Conservation (phyloP, 176 grass and related monocot species). For the Triticum timopheevii region DNA sequence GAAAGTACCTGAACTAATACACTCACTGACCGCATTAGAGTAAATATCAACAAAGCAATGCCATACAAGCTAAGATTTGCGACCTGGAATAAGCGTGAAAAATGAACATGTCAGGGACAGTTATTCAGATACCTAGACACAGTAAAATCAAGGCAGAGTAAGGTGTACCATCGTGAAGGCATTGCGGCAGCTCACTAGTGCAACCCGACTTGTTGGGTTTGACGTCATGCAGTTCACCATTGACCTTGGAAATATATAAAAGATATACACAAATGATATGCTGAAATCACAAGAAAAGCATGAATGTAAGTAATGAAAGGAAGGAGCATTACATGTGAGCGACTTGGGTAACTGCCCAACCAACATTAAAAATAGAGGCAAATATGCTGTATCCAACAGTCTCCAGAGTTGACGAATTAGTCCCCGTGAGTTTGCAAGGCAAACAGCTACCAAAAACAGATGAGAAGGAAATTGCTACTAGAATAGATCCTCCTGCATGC, state of each 20-base stretch:
- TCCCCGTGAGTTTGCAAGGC: constrained; percentile 76
- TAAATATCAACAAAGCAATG: constrained; percentile 86
- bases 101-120: constrained; percentile 24
- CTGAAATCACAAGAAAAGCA: constrained; percentile 18
- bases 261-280: constrained; percentile 25
- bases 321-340: constrained; percentile 78
- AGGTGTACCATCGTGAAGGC: constrained; percentile 91
- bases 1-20: constrained; percentile 72
- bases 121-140: constrained; percentile 4
- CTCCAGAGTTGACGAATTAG: constrained; percentile 58
- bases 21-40: constrained; percentile 47
- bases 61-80: constrained; percentile 91
- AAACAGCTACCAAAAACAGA: constrained; percentile 92
- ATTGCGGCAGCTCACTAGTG: constrained; percentile 95
- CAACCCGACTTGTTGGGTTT: constrained; percentile 89
- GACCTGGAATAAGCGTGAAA: constrained; percentile 52
- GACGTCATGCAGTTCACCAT: constrained; percentile 99
- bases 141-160: constrained; percentile 21
- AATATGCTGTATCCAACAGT: constrained; percentile 95
- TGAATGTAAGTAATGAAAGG: constrained; percentile 20
- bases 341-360: constrained; percentile 98
- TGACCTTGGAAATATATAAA: constrained; percentile 60
- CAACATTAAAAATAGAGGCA: constrained; percentile 94
- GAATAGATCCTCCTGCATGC: constrained; percentile 93
- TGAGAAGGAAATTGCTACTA: constrained; percentile 95